Percentiles rank a stretch among this genome's conserved stretches.
phyloP scores from a whole-genome alignment of 225 moss, liverwort and hornwort genomes.

The Lunularia cruciata region DNA sequence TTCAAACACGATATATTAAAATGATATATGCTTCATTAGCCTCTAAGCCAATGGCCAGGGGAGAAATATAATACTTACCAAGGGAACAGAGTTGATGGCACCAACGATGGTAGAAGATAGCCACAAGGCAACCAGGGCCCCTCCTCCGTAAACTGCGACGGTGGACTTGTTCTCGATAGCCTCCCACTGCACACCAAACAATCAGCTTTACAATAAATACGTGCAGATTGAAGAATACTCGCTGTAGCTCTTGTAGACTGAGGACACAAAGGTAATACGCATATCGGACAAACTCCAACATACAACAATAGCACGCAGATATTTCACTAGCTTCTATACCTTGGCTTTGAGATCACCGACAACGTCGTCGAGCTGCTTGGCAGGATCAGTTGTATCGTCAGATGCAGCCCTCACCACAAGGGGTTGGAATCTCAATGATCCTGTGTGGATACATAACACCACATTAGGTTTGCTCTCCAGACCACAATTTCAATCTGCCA shows the following conservation, averaged over 20 bases:
- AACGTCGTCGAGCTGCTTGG: conserved; percentile 67
- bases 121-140: conserved; percentile 75
- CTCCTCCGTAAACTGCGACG: conserved; percentile 68
- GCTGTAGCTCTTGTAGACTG: conserved; percentile 7
- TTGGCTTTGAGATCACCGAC: conserved; percentile 60
- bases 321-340: conserved; percentile 37
- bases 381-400: conserved; percentile 48
- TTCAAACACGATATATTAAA: background rate
- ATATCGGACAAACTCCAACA: background rate
- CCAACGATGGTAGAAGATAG: conserved; percentile 79
- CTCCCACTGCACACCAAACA: conserved; percentile 56
- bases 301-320: too few species aligned
- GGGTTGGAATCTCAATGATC: conserved; percentile 49
- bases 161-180: conserved; percentile 64
- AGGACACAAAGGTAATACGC: background rate
- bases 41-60: too few species aligned
- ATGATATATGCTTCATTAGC: too few species aligned
- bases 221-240: conserved; percentile 22
- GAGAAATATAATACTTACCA: conserved; percentile 43
- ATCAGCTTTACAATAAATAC: background rate
- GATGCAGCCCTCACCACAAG: conserved; percentile 57
- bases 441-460: conserved; percentile 14
- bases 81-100: conserved; percentile 74
- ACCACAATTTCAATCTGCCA: too few species aligned
- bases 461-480: too few species aligned